Evolutionary conservation across 106 monocot species (phyloP).

Genomic region (Platanthera zijinensis): DNA sequence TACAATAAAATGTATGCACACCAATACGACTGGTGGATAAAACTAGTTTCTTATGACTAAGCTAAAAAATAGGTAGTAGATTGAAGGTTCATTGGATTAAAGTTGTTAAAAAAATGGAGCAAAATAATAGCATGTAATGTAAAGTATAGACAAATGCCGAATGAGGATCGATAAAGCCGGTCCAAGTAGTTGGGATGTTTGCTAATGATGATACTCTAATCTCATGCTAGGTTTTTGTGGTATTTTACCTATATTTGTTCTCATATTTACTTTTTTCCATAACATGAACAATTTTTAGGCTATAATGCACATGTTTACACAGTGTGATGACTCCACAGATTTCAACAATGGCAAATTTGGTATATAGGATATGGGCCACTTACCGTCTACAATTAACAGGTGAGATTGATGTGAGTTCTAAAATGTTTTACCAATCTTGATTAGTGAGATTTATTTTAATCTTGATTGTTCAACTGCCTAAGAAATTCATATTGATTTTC

Average conservation of each 20-base stretch:
- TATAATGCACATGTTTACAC: not conserved
- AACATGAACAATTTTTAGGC: not conserved
- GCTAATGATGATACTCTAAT: not conserved
- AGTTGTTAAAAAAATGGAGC: not conserved
- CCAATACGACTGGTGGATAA: not conserved
- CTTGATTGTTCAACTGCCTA: not conserved
- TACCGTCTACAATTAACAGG: conserved; percentile 78
- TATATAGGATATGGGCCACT: conserved; percentile 77
- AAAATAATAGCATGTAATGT: not conserved
- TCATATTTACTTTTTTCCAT: not conserved
- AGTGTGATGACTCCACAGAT: conserved; percentile 26
- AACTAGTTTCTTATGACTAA: not conserved
- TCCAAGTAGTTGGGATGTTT: not conserved
- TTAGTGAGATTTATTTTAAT: not conserved
- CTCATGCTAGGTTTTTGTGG: not conserved
- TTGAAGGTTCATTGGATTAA: not conserved
- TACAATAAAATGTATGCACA: not conserved
- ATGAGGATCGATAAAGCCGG: not conserved
- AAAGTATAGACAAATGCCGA: not conserved
- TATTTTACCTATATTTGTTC: not conserved
- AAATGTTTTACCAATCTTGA: not conserved
- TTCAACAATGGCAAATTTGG: conserved; percentile 43
- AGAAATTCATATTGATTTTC: not conserved
- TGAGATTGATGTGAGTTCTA: conserved; percentile 6
- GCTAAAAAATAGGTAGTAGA: not conserved